These are phyloP conservation scores for Pseudogymnoascus sp. DNA, from an alignment of 2,329 filamentous ascomycete genomes.

Conservation along the genomic window DNA sequence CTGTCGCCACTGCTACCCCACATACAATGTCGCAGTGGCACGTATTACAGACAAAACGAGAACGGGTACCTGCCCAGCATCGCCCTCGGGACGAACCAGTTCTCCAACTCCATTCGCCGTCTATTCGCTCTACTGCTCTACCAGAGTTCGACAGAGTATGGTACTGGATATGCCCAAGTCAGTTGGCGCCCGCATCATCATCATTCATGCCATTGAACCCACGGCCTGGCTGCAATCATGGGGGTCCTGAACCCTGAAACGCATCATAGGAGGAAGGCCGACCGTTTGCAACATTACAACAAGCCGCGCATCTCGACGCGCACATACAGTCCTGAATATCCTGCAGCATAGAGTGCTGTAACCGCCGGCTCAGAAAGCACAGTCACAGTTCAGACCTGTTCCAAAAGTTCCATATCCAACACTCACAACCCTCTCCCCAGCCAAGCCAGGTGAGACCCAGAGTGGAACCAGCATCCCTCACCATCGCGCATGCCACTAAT, in stretches of 20 bases:
- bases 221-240: not conserved
- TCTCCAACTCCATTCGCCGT: not conserved
- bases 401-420: not conserved
- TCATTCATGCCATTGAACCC: not conserved
- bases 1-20: not conserved
- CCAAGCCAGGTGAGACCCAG: not conserved
- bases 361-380: not conserved
- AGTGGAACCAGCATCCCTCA: not conserved
- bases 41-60: not conserved
- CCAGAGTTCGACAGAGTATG: too few species aligned
- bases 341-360: not conserved
- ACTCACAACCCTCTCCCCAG: not conserved
- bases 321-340: not conserved
- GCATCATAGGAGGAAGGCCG: not conserved
- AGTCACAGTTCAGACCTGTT: not conserved
- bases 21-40: not conserved
- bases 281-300: not conserved
- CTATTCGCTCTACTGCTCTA: not conserved
- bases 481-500: not conserved
- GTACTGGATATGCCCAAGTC: not conserved
- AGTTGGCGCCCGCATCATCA: not conserved
- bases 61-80: not conserved
- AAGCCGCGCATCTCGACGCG: not conserved
- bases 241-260: not conserved
- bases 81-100: not conserved